Base-by-base conservation (phyloP, 768 basidiomycete species). In the Panus rudis region DNA sequence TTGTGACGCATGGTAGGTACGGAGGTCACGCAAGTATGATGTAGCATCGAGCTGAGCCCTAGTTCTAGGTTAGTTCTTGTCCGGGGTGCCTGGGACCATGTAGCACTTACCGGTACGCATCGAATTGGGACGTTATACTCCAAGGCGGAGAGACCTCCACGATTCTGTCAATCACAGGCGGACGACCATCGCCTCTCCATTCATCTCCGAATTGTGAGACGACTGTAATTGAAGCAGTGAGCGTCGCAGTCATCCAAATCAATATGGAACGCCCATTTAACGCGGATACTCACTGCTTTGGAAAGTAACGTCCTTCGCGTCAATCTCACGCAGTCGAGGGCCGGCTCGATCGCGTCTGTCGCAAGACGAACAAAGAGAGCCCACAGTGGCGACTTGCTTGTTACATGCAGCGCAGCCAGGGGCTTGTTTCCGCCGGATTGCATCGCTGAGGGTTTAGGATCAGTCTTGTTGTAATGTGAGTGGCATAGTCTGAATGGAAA, bases 1-100 rank as follows among this genome's bases (percentile, higher is more conserved):
- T 47, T 81, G 79, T 2, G 77, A 67, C 43, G 76, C 72, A 47
- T 83, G 76, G 52, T 79, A 83, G 28, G 74, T 78, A 50, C 75
- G 70, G 41, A 81, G 65, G 52, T 77, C 67, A 49, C 68, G 67
- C 48, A 67, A 63, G 34, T 56, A 60, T 40, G 51, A 58, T 48
- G 59, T 66, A 46, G 56, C 61, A 47, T 66, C 60, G 13, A 46
- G 3, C 37, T 37, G 37, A 19, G n/a, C 53, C 50, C 25, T 54
- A 45, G n/a, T n/a, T n/a, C n/a, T n/a, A n/a, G n/a, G n/a, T n/a
- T n/a, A n/a, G n/a, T n/a, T n/a, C n/a, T n/a, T n/a, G n/a, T n/a
- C n/a, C n/a, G n/a, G n/a, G n/a, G n/a, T n/a, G n/a, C n/a, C n/a
- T n/a, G n/a, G n/a, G n/a, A n/a, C n/a, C n/a, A n/a, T n/a, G n/a